Percentiles rank a stretch among this genome's conserved stretches.
These are phyloP conservation scores for Draba incana DNA, from an alignment of 345 rosid species.

Conservation along the genomic window DNA sequence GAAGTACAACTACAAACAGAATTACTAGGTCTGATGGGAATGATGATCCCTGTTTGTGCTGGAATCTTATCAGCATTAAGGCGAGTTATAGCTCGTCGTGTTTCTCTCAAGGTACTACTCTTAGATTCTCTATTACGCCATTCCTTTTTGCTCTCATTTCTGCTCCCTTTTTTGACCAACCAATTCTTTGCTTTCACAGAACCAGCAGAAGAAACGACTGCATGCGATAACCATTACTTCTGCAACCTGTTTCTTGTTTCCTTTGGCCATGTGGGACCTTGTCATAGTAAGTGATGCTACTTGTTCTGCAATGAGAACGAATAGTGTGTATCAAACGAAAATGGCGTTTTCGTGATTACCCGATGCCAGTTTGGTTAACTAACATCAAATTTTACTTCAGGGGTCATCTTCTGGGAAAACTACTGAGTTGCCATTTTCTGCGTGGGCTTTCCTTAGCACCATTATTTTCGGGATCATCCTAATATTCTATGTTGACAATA, in stretches of 20 bases:
- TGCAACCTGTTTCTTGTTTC: constrained; percentile 91
- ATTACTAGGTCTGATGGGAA: constrained; percentile 68
- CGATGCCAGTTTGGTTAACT: constrained; percentile 29
- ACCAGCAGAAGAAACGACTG: constrained; percentile 87
- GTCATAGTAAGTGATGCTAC: constrained; percentile 64
- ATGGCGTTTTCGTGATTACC: not conserved
- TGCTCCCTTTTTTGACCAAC: not conserved
- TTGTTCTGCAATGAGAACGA: not conserved
- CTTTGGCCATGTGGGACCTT: constrained; percentile 98
- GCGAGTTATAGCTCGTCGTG: constrained; percentile 92
- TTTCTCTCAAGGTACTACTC: constrained; percentile 80
- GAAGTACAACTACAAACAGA: constrained; percentile 53
- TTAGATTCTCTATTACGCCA: constrained; percentile 6
- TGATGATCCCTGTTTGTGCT: constrained; percentile 82
- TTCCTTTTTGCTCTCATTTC: not conserved
- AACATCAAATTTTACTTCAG: constrained; percentile 49
- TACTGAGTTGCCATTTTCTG: constrained; percentile 71
- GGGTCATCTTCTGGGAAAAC: constrained; percentile 66
- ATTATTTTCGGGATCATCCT: constrained; percentile 76
- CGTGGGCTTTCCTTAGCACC: constrained; percentile 87
- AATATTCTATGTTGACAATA: constrained; percentile 83
- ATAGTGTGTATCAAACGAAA: not conserved
- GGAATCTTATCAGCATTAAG: constrained; percentile 94
- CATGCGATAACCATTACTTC: constrained; percentile 87
- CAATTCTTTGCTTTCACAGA: constrained; percentile 48